Percentiles rank a stretch among this genome's conserved stretches.
Conservation (phyloP, 306 rosid genomes). For the Dalbergia cultrata region DNA sequence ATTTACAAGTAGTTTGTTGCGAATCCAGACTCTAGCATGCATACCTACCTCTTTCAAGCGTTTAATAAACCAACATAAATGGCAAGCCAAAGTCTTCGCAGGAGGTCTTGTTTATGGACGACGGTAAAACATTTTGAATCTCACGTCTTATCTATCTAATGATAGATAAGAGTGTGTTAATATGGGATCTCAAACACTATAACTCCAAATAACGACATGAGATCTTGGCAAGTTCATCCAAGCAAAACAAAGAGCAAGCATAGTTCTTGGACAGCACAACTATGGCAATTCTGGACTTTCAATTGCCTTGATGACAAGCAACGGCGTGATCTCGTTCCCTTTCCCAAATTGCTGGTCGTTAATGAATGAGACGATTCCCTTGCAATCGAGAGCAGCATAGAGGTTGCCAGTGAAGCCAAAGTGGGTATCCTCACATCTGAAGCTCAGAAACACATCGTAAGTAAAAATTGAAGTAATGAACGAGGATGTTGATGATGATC, state of each 20-base stretch:
- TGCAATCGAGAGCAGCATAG: background rate
- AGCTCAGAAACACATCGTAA: background rate
- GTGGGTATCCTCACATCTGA: constrained; percentile 16
- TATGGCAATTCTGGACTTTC: constrained; percentile 13
- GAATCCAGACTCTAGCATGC: too few relatives aligned
- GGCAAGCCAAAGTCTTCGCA: too few relatives aligned
- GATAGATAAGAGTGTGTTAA: too few relatives aligned
- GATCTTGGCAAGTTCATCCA: constrained; percentile 15
- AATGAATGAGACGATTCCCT: constrained; percentile 17
- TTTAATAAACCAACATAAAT: too few relatives aligned
- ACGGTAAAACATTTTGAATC: too few relatives aligned
- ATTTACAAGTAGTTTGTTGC: too few relatives aligned
- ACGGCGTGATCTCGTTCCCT: constrained; percentile 13
- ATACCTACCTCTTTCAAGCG: too few relatives aligned
- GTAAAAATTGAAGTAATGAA: too few relatives aligned
- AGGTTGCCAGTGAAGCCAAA: background rate
- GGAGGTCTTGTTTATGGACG: too few relatives aligned
- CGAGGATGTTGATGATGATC: background rate
- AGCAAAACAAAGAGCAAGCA: constrained; percentile 9
- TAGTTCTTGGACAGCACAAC: background rate
- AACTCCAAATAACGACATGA: too few relatives aligned
- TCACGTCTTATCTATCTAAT: too few relatives aligned
- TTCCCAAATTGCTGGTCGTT: background rate
- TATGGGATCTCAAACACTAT: too few relatives aligned
- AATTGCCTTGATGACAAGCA: constrained; percentile 8